Conservation (phyloP, 129 eudicot genomes). For the Kitagawia praeruptora region DNA sequence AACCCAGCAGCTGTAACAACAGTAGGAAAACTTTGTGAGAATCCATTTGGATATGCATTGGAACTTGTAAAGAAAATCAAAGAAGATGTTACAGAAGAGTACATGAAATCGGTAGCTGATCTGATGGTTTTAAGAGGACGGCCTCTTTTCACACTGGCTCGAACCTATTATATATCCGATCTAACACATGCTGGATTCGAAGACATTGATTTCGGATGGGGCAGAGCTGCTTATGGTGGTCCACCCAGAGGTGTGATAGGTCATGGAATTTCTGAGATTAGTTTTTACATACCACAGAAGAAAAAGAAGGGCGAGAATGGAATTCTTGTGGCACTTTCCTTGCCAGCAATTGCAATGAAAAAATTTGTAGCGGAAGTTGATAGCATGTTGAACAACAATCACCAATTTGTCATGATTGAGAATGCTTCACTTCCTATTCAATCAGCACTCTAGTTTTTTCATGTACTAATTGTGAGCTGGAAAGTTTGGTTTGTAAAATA, state of each 20-base stretch:
- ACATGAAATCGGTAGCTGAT: neutral
- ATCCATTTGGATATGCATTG: neutral
- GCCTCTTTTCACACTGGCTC: neutral
- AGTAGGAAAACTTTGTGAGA: slow-evolving; percentile 10
- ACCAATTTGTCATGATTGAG: neutral
- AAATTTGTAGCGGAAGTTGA: neutral
- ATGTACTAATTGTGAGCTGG: neutral
- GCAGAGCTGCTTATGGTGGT: neutral
- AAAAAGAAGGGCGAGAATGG: slow-evolving; percentile 2
- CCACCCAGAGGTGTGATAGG: neutral
- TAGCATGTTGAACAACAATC: neutral
- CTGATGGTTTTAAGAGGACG: neutral
- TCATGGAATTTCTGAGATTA: neutral
- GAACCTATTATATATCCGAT: neutral
- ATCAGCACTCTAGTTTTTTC: neutral
- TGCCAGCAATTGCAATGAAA: neutral
- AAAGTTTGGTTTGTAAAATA: neutral
- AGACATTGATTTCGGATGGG: neutral
- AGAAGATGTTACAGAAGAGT: neutral
- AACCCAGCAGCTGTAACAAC: slow-evolving; percentile 22
- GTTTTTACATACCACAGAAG: neutral
- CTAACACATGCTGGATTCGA: neutral
- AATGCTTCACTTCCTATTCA: neutral
- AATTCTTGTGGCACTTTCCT: neutral
- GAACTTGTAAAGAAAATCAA: neutral